Percentiles rank a stretch among this genome's conserved stretches.
phyloP scores from a whole-genome alignment of 495 filamentous ascomycete genomes.

The Neurospora tetraspora region DNA sequence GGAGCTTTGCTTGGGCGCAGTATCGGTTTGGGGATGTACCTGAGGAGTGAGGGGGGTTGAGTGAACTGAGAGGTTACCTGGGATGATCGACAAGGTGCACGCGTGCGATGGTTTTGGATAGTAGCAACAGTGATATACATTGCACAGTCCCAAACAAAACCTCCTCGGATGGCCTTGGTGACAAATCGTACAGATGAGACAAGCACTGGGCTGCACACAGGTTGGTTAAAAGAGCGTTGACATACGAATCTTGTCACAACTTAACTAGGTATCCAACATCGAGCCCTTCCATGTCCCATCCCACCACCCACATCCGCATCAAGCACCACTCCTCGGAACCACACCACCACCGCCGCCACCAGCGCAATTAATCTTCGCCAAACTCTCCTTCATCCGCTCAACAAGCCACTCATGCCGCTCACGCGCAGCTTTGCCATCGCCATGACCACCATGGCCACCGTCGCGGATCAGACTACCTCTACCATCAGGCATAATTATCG shows the following conservation, averaged over 20 bases:
- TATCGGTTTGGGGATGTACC: conserved; percentile 60
- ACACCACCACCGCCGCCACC: not conserved
- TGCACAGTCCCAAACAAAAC: not conserved
- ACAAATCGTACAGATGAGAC: not conserved
- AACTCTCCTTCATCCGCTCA: not conserved
- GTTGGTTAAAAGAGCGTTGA: not conserved
- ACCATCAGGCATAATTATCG: not conserved
- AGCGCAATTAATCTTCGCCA: not conserved
- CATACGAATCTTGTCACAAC: not conserved
- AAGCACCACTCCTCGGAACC: not conserved
- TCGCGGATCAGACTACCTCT: not conserved
- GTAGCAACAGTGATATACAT: not conserved
- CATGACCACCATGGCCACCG: not conserved
- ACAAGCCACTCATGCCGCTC: not conserved
- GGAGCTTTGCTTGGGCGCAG: conserved; percentile 63
- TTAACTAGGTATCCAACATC: not conserved
- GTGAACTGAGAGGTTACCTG: not conserved
- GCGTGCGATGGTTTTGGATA: not conserved
- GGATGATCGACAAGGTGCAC: not conserved
- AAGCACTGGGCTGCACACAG: not conserved
- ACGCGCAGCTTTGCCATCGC: not conserved
- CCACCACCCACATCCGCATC: not conserved
- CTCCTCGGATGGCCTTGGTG: not conserved
- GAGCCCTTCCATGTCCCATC: not conserved
- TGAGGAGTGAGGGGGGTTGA: not conserved